Conservation (phyloP, 345 rosid genomes). For the Dimocarpus longan region DNA sequence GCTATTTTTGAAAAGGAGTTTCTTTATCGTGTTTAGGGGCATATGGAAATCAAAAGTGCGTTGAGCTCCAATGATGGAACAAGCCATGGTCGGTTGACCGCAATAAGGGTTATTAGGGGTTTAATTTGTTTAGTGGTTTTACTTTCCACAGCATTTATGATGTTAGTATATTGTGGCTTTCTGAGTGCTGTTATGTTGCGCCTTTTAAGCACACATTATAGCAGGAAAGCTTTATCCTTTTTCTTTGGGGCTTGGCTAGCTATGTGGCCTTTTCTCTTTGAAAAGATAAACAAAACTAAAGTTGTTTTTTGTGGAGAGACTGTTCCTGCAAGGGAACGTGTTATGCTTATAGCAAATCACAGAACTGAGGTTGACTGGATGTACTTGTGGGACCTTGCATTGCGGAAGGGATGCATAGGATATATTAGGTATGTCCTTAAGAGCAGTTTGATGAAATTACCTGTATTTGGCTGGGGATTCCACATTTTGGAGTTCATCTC, state of each 20-base stretch:
- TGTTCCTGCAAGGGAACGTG: slow-evolving; percentile 69
- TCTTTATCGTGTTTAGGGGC: slow-evolving; percentile 3
- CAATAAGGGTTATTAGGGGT: slow-evolving; percentile 58
- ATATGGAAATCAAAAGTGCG: slow-evolving; percentile 36
- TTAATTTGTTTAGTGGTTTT: slow-evolving; percentile 64
- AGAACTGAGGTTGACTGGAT: slow-evolving; percentile 87
- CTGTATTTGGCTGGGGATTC: slow-evolving; percentile 78
- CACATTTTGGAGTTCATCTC: slow-evolving; percentile 76
- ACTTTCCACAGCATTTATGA: slow-evolving; percentile 71
- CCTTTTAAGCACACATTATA: slow-evolving; percentile 62
- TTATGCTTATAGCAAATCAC: slow-evolving; percentile 79
- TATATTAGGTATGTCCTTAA: slow-evolving; percentile 66
- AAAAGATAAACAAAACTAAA: slow-evolving; percentile 79
- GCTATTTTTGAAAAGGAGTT: slow-evolving; percentile 1
- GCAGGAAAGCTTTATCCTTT: slow-evolving; percentile 69
- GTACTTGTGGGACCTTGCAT: slow-evolving; percentile 78
- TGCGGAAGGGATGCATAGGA: slow-evolving; percentile 63
- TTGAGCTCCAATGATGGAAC: slow-evolving; percentile 26
- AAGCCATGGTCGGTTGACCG: slow-evolving; percentile 45
- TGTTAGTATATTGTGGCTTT: slow-evolving; percentile 75
- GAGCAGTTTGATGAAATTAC: slow-evolving; percentile 75
- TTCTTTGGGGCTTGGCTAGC: slow-evolving; percentile 87
- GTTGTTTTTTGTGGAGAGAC: slow-evolving; percentile 76
- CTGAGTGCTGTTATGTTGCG: slow-evolving; percentile 59
- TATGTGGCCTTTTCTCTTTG: slow-evolving; percentile 88